Evolutionary conservation across 2,329 filamentous ascomycete species (phyloP), one percentile per base, ranked within the genome.

Genomic region (Graphium sp.): DNA sequence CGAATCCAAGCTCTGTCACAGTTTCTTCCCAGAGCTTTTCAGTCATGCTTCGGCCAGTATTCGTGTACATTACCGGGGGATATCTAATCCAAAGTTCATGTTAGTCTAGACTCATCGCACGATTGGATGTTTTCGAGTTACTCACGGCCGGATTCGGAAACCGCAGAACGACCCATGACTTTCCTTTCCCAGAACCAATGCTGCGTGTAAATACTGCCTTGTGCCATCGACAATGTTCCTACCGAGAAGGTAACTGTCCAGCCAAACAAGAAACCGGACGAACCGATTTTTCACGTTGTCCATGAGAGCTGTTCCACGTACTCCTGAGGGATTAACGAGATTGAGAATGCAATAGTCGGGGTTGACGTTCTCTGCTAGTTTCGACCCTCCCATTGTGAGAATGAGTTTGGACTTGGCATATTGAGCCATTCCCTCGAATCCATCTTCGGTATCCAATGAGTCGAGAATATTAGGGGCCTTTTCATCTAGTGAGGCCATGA

Each of bases 381-480:
- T 38, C 11, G 26, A 23, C 9, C 34, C 14, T 6, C 34, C 31
- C 23, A 40, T 34, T 4, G 25, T 26, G 12, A 32, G 15, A 8
- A 49, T 32, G 6, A 43, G 28, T 30, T 47, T 47, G 3, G 37
- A 24, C 4, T 29, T 36, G 13, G 26, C 18, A 24, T 47, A 47
- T 28, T 32, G 35, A 1, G 23, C 8, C 9, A 37, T 23, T 9
- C 14, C 19, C 13, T 14, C 7, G 16, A 14, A 19, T 7, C 11
- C 17, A 13, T 20, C 25, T 6, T 10, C 20, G 8, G 15, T 20
- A 7, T 38, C 29, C 6, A 32, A 12, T 4, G 33, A 27, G 5
- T 29, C 12, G 15, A 25, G 12, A 28, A 36, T 38, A 10, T 13
- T 18, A 12, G 37, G 28, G 7, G 32, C 18, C 5, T 37, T 31